Evolutionary conservation across 345 rosid species (phyloP).

Genomic region (Pistacia integerrima): DNA sequence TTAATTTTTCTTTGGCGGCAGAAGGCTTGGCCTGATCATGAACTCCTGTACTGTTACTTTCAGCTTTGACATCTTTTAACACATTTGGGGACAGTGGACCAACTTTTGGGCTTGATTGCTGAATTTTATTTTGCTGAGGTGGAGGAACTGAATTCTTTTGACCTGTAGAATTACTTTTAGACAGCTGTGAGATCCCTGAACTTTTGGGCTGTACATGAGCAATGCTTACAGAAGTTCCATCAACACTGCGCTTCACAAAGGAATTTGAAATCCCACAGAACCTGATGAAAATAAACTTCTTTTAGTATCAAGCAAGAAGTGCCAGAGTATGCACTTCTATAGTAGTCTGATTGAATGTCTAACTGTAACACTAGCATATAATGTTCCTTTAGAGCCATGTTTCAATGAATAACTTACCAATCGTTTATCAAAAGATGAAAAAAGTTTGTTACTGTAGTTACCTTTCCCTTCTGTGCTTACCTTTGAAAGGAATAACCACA

Average conservation of each 20-base stretch:
- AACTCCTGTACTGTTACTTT: constrained; percentile 29
- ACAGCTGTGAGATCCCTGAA: constrained; percentile 33
- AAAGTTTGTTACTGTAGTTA: not conserved
- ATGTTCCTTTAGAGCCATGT: not conserved
- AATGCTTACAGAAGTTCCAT: constrained; percentile 38
- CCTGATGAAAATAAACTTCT: constrained; percentile 43
- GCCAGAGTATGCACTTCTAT: not conserved
- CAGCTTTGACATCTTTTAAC: constrained; percentile 45
- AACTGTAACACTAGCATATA: not conserved
- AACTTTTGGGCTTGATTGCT: constrained; percentile 41
- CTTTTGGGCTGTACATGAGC: constrained; percentile 36
- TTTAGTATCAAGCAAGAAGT: not conserved
- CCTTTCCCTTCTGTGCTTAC: not conserved
- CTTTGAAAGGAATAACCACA: not conserved
- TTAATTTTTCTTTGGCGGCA: constrained; percentile 45
- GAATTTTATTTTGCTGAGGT: constrained; percentile 38
- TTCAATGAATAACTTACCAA: not conserved
- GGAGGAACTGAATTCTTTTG: constrained; percentile 28
- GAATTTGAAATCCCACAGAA: constrained; percentile 77
- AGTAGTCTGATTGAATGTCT: constrained; percentile 5
- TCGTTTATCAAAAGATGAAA: not conserved
- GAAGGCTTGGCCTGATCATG: constrained; percentile 38
- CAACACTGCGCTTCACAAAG: constrained; percentile 56
- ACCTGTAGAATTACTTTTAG: constrained; percentile 31
- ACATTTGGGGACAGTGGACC: constrained; percentile 29